Evolutionary conservation across 2,329 filamentous ascomycete species (phyloP), one percentile per base, ranked within the genome.

Genomic region (Talaromyces sp.): DNA sequence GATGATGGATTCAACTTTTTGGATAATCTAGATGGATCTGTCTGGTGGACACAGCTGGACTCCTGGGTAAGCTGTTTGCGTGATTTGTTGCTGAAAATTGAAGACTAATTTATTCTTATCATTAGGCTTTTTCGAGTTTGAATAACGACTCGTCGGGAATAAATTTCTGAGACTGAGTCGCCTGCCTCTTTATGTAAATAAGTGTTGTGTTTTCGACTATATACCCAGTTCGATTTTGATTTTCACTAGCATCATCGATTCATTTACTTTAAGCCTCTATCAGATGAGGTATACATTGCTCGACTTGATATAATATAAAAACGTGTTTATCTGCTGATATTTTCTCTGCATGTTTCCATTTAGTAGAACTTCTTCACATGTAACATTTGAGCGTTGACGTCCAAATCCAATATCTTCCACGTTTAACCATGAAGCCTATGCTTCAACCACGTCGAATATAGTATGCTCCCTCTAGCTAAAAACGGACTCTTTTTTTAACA

Each of bases 31-130:
- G 73, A 75, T n/a, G 72, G 72, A 6, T 73, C 73, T 2, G 63
- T 70, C 21, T 75, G 73, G 72, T 75, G 73, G 73, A 68, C 73
- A 14, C 72, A 75, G 29, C 63, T 75, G 35, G 73, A 75, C 59
- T 74, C 73, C 27, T 75, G 73, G 73, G 73, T 75, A 62, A 60
- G 71, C 65, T 5, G 27, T 52, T 26, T 27, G 10, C 19, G 55
- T 55, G 26, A 14, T 35, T 53, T 41, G 14, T 1, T 14, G 29
- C 26, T 29, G 13, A 52, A 29, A 17, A 52, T 29, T n/a, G 26
- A 17, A 52, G 11, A 32, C 29, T 58, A 56, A 4, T 14, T 58
- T 66, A 38, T 67, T 56, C 29, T 17, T 62, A 21, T 38, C 49
- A 13, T 46, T 19, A 75, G 73, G 73, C 73, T 2, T 71, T 74